Conservation (phyloP, 2,329 filamentous ascomycete species). For the Trichoderma sp. region DNA sequence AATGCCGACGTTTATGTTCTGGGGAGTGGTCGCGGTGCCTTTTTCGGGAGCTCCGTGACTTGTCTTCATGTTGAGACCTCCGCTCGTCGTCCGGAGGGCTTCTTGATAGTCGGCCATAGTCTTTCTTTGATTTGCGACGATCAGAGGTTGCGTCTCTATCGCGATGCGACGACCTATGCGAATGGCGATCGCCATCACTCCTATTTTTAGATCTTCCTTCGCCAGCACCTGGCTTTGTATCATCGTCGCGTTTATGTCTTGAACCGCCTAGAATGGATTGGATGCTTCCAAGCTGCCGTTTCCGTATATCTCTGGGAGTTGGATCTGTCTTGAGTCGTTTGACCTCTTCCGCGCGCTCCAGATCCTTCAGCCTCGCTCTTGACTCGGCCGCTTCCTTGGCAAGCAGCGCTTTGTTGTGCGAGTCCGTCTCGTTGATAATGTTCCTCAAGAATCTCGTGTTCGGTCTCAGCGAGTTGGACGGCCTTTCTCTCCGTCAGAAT, state of each 20-base stretch:
- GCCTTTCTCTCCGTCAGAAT: slow-evolving; percentile 48
- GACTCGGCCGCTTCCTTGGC: slow-evolving; percentile 85
- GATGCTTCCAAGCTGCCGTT: slow-evolving; percentile 63
- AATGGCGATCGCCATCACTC: slow-evolving; percentile 5
- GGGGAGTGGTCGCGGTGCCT: slow-evolving; percentile 16
- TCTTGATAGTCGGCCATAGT: slow-evolving; percentile 36
- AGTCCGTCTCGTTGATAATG: slow-evolving; percentile 85
- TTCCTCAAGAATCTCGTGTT: slow-evolving; percentile 89
- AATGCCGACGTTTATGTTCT: slow-evolving; percentile 9
- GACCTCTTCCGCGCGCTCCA: slow-evolving; percentile 55
- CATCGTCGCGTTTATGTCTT: slow-evolving; percentile 33
- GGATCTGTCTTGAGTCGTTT: slow-evolving; percentile 51
- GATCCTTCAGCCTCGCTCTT: slow-evolving; percentile 66
- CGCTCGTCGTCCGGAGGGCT: slow-evolving; percentile 30
- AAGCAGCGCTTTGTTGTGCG: slow-evolving; percentile 83
- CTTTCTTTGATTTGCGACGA: slow-evolving; percentile 24
- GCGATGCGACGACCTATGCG: slow-evolving; percentile 26
- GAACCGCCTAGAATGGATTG: slow-evolving; percentile 59
- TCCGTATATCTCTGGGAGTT: slow-evolving; percentile 55
- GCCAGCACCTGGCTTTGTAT: slow-evolving; percentile 31
- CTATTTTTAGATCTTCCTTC: slow-evolving; percentile 29
- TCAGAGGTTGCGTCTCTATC: slow-evolving; percentile 29
- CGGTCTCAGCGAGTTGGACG: slow-evolving; percentile 75
- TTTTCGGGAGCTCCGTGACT: slow-evolving; percentile 30
- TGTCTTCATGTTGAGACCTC: slow-evolving; percentile 30